Percentiles rank a stretch among this genome's conserved stretches.
These are phyloP conservation scores for Mastigamoeba balamuthi DNA, from an alignment of 78 protist species.

Conservation along the genomic window DNA sequence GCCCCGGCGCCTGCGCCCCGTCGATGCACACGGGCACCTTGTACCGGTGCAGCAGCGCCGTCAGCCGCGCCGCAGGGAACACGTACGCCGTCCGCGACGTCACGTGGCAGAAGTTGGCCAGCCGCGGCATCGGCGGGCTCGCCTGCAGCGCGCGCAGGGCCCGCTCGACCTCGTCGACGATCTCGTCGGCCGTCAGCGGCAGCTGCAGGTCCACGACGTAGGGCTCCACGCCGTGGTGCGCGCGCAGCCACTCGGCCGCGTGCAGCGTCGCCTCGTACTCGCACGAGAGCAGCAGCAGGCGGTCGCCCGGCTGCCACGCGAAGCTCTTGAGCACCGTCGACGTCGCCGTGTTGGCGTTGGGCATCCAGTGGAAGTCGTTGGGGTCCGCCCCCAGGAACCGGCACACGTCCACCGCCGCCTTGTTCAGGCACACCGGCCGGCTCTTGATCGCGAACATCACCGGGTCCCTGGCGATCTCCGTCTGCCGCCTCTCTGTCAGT, in stretches of 20 bases:
- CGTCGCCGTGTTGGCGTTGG: conserved; percentile 10
- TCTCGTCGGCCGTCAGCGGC: no score
- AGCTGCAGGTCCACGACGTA: no score
- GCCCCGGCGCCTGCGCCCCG: conserved; percentile 24
- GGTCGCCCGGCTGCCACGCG: conserved; percentile 12
- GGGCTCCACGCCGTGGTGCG: conserved; percentile 2
- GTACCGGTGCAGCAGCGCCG: neutral
- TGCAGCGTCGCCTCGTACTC: conserved; percentile 4
- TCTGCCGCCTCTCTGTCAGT: no score
- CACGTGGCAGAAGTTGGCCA: conserved; percentile 26
- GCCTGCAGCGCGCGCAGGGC: no score
- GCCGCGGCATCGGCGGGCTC: no score
- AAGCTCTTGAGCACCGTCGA: neutral
- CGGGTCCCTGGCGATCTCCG: no score
- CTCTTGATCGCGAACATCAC: no score
- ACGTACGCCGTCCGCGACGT: conserved; percentile 8
- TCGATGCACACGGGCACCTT: conserved; percentile 5
- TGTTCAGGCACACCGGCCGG: no score
- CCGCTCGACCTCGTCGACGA: no score
- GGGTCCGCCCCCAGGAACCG: no score
- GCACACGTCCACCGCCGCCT: no score
- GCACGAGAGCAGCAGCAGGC: neutral
- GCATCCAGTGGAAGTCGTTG: neutral
- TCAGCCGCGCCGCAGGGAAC: neutral
- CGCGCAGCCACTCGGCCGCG: neutral